phyloP scores from a whole-genome alignment of 2,329 filamentous ascomycete species.

The Metarhizium anisopliae region DNA sequence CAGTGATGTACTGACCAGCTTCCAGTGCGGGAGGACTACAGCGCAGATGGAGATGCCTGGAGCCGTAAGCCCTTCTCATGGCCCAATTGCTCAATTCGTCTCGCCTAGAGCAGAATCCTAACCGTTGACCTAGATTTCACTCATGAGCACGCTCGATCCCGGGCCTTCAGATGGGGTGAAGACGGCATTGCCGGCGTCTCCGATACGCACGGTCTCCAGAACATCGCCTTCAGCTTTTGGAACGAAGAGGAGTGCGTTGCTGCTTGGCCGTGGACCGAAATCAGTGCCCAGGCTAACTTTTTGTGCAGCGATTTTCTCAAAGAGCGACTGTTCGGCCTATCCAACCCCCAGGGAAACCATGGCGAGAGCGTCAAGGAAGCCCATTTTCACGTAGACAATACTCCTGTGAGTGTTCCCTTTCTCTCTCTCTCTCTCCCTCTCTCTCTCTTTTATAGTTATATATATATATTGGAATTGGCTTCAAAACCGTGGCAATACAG shows the following conservation, averaged over 20 bases:
- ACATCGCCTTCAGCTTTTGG: constrained; percentile 95
- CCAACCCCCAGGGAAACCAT: constrained; percentile 94
- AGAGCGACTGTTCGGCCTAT: constrained; percentile 88
- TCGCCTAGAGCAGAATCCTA: not conserved
- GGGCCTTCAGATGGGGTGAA: constrained; percentile 91
- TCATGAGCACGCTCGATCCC: constrained; percentile 81
- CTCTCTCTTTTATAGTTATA: too few relatives aligned
- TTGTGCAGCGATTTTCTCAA: constrained; percentile 72
- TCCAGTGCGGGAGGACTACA: constrained; percentile 80
- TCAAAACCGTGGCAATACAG: not conserved
- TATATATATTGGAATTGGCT: too few relatives aligned
- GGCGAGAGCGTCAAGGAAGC: constrained; percentile 95
- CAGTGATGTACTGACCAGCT: constrained; percentile 12
- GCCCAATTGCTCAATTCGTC: not conserved
- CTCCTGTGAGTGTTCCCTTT: constrained; percentile 44
- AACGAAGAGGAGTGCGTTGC: constrained; percentile 79
- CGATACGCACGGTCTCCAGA: constrained; percentile 83
- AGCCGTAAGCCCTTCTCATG: constrained; percentile 56
- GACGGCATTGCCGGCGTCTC: constrained; percentile 93
- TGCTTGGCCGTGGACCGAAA: not conserved
- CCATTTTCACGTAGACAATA: constrained; percentile 95
- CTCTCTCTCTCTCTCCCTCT: too few relatives aligned
- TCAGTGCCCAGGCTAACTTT: constrained; percentile 3
- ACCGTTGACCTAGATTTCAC: constrained; percentile 61
- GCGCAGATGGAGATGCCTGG: constrained; percentile 86